Conservation (phyloP, 2,329 filamentous ascomycete genomes). For the Pseudocercospora macadamiae region DNA sequence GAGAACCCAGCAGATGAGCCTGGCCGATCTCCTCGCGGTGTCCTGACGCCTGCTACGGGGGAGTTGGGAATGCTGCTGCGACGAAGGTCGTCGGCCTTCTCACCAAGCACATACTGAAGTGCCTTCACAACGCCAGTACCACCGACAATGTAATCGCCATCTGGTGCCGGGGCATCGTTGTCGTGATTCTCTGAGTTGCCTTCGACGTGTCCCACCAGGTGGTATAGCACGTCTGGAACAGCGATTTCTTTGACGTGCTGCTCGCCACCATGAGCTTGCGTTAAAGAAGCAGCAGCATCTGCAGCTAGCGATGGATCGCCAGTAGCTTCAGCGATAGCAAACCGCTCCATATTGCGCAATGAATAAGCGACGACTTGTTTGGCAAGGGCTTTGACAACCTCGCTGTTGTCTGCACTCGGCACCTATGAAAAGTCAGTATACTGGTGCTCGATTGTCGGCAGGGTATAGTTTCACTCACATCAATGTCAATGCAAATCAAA, state of each 20-base stretch:
- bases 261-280: slow-evolving; percentile 47
- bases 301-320: slow-evolving; percentile 38
- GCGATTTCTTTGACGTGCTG: slow-evolving; percentile 59
- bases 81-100: slow-evolving; percentile 61
- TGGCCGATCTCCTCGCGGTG: slow-evolving; percentile 38
- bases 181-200: slow-evolving; percentile 56
- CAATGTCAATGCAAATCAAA: slow-evolving; percentile 87
- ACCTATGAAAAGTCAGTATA: slow-evolving; percentile 44
- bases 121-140: slow-evolving; percentile 95
- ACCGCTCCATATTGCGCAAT: slow-evolving; percentile 83
- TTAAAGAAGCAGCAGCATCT: slow-evolving; percentile 48
- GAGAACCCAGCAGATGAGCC: slow-evolving; percentile 32
- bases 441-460: neutral
- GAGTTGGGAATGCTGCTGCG: slow-evolving; percentile 42
- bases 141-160: slow-evolving; percentile 94
- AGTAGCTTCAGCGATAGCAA: slow-evolving; percentile 67
- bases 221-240: slow-evolving; percentile 82
- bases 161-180: slow-evolving; percentile 71
- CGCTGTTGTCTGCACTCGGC: slow-evolving; percentile 77
- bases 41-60: slow-evolving; percentile 51
- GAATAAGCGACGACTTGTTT: slow-evolving; percentile 96
- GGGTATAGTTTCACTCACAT: slow-evolving; percentile 50
- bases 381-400: slow-evolving; percentile 87
- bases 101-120: slow-evolving; percentile 84
- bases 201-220: slow-evolving; percentile 76